Base-by-base conservation (phyloP, 768 basidiomycete species). In the Crucibulum laeve region DNA sequence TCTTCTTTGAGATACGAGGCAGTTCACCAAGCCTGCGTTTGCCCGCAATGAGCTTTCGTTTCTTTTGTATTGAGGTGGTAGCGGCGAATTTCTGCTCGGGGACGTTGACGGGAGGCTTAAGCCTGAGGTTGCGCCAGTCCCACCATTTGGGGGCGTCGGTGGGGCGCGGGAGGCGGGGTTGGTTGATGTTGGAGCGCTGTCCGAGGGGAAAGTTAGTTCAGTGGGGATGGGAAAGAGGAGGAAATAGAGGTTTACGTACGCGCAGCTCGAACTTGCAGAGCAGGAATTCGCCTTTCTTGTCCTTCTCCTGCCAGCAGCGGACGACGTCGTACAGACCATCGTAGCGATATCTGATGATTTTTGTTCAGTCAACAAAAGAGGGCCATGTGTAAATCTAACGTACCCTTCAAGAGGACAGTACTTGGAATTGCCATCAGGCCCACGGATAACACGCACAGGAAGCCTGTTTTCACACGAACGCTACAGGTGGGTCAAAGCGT, bases 381-480 rank as follows among this genome's bases (percentile, higher is more conserved):
- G 21, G 26, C 8, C 22, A 18, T n/a, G n/a, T 10, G 17, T 13
- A 7, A 2, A 32, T 2, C 3, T 14, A 7, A 18, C 26, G 18
- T 25, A 46, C 34, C 45, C 45, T 41, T 37, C 32, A 34, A 13
- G 19, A 14, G 45, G 45, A 28, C 11, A 37, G 15, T 32, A 42
- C 23, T 17, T 36, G 10, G 19, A 17, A 17, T 42, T 46, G 4
- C 40, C 40, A 22, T 46, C 25, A 3, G 32, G 32, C 5, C 45
- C 45, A n/a, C 40, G 45, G 7, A 46, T 46, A 35, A 42, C 40
- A 13, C 40, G 45, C 5, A 46, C 40, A 34, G 45, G 45, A 25
- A 10, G 1, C 15, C 28, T 25, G 3, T 4, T 34, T 14, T 28
- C 5, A 15, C 11, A 26, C 5, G 46, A 47, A n/a, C 11, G 36